A percentile compares a stretch with the other conserved stretches of the same genome.
Evolutionary conservation across 345 rosid species (phyloP).

Genomic region (Citrus reticulata): DNA sequence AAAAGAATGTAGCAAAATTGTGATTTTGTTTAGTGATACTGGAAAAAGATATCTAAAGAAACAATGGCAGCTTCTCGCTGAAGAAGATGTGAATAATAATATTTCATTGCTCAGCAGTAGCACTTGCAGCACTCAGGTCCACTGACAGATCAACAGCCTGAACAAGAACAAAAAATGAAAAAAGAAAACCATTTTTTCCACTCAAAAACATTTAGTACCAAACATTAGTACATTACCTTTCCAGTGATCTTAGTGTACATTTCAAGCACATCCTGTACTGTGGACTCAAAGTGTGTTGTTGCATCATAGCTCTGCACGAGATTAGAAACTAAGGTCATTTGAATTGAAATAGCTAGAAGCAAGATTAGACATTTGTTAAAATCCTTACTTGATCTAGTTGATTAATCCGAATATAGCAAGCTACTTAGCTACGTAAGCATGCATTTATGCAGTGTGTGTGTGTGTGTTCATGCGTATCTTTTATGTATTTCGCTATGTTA

Average conservation of each 20-base stretch:
- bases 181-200: too few species aligned
- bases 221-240: conserved; percentile 41
- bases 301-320: conserved; percentile 69
- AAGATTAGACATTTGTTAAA: too few species aligned
- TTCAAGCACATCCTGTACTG: conserved; percentile 66
- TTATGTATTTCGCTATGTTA: background rate
- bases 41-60: background rate
- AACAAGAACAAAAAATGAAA: background rate
- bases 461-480: background rate
- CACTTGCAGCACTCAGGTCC: conserved; percentile 86
- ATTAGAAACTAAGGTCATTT: background rate
- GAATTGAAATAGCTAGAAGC: background rate
- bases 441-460: background rate
- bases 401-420: too few species aligned
- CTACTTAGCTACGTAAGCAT: background rate
- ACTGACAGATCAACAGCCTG: conserved; percentile 74
- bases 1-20: background rate
- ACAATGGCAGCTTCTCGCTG: background rate
- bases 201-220: background rate
- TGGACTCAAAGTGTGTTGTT: conserved; percentile 87
- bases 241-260: conserved; percentile 83
- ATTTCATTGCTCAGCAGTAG: conserved; percentile 31
- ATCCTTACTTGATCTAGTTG: too few species aligned
- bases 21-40: background rate
- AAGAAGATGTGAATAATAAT: background rate